phyloP scores from a whole-genome alignment of 306 rosid genomes.

The Dryas drummondii region DNA sequence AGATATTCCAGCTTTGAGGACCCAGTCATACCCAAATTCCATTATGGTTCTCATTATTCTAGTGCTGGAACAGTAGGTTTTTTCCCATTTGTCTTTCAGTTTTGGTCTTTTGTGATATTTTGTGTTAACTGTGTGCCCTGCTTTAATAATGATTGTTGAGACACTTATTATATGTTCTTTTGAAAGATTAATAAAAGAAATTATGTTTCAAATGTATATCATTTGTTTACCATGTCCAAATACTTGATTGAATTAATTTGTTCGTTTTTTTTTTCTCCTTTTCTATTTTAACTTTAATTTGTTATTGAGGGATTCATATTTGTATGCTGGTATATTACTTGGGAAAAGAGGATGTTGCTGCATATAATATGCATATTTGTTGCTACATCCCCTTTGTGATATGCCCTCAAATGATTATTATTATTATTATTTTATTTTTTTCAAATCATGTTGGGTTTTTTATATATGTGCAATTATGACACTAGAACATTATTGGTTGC shows the following conservation, averaged over 20 bases:
- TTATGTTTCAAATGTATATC: background rate
- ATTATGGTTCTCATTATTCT: slow-evolving; percentile 96
- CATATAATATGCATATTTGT: background rate
- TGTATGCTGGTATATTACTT: background rate
- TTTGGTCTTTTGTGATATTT: background rate
- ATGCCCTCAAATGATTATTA: background rate
- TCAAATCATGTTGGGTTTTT: background rate
- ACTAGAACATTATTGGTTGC: background rate
- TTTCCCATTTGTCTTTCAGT: background rate
- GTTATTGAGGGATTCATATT: background rate
- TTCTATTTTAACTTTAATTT: background rate
- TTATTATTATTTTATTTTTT: background rate
- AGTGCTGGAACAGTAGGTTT: slow-evolving; percentile 96
- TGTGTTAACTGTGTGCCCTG: background rate
- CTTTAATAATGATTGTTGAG: background rate
- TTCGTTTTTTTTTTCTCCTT: background rate
- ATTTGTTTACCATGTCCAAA: background rate
- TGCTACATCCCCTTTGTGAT: background rate
- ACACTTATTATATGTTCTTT: background rate
- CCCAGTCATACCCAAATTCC: slow-evolving; percentile 93
- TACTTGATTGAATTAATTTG: background rate
- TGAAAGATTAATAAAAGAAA: background rate
- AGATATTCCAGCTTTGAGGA: slow-evolving; percentile 90
- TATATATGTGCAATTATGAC: background rate
- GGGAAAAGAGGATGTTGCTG: slow-evolving; percentile 1